phyloP scores from a whole-genome alignment of 805 yeast species.

The Cyberlindnera mississippiensis region DNA sequence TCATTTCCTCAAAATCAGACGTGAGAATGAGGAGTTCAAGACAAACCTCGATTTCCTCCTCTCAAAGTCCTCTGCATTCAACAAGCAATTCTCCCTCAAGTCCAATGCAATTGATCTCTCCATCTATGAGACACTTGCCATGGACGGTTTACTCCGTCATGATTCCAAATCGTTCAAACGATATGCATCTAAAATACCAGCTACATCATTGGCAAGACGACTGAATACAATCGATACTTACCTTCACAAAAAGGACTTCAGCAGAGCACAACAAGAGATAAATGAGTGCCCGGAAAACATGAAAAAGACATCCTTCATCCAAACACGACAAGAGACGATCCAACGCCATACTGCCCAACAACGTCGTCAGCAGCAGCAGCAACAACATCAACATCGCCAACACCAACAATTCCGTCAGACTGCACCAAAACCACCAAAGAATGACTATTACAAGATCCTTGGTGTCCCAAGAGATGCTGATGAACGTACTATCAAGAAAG shows the following conservation, averaged over 20 bases:
- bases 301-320: conserved; percentile 31
- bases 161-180: conserved; percentile 26
- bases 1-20: conserved; percentile 21
- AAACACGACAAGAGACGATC: conserved; percentile 30
- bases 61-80: conserved; percentile 17
- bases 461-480: conserved; percentile 67
- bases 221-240: conserved; percentile 35
- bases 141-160: conserved; percentile 33
- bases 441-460: conserved; percentile 77
- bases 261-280: conserved; percentile 38
- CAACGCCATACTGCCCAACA: conserved; percentile 32
- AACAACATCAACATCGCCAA: conserved; percentile 35
- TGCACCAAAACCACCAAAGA: conserved; percentile 32
- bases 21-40: conserved; percentile 19
- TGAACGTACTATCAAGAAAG: conserved; percentile 69
- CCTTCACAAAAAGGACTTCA: conserved; percentile 23
- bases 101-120: conserved; percentile 26
- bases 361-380: conserved; percentile 45
- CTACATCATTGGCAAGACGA: conserved; percentile 27
- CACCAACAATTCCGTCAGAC: conserved; percentile 31
- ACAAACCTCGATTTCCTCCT: conserved; percentile 22
- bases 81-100: conserved; percentile 14
- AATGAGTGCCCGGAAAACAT: conserved; percentile 37
- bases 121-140: conserved; percentile 38
- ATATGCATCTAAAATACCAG: conserved; percentile 26